Percentiles rank a stretch among this genome's conserved stretches.
Evolutionary conservation across 176 grass and related monocot species (phyloP).

Genomic region (Thalia dealbata): DNA sequence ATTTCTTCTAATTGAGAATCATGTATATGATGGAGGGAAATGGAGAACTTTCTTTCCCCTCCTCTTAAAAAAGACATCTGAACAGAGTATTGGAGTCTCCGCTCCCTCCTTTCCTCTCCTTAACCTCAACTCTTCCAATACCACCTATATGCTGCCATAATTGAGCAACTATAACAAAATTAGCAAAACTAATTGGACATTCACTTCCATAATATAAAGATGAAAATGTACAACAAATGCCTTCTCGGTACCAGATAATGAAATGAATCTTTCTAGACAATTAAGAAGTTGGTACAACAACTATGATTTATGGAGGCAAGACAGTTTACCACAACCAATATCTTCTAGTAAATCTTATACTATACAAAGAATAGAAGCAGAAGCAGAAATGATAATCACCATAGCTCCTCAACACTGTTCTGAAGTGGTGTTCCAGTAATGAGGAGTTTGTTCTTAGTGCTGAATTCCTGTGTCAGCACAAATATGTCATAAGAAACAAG

Average conservation of each 20-base stretch:
- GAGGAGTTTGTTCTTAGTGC: constrained; percentile 95
- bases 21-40: too few species aligned
- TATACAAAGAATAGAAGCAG: constrained; percentile 5
- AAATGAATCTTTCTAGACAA: background rate
- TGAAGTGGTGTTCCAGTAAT: constrained; percentile 98
- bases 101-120: too few species aligned
- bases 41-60: too few species aligned
- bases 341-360: background rate
- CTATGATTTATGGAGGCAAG: background rate
- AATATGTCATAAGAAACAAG: background rate
- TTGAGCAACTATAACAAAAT: too few species aligned
- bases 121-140: too few species aligned
- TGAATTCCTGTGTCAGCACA: constrained; percentile 58
- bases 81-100: too few species aligned
- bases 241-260: background rate
- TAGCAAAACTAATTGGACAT: too few species aligned
- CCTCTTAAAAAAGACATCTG: too few species aligned
- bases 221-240: background rate
- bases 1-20: too few species aligned
- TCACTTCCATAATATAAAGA: too few species aligned
- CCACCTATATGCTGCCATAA: too few species aligned
- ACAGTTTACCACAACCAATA: background rate
- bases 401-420: constrained; percentile 97
- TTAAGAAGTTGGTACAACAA: background rate
- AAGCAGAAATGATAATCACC: constrained; percentile 35